phyloP scores from a whole-genome alignment of 371 early-diverging fungal genomes.

The Actinomortierella wolfii region DNA sequence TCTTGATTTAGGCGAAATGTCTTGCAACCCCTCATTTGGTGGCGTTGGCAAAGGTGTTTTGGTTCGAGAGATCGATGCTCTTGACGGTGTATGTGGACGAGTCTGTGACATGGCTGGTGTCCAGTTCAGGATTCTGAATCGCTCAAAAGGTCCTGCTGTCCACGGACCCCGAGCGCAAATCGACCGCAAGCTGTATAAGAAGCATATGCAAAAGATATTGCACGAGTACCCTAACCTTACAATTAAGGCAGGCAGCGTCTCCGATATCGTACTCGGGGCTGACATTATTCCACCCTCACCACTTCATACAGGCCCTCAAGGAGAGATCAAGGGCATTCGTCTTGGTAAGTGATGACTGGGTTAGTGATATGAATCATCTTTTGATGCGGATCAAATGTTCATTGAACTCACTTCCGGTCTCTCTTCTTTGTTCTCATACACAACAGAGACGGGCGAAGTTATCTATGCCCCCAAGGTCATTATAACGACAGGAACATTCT shows the following conservation, averaged over 20 bases:
- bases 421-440: neutral
- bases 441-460: constrained; percentile 64
- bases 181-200: constrained; percentile 80
- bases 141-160: constrained; percentile 88
- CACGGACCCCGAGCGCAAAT: constrained; percentile 90
- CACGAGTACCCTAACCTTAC: constrained; percentile 72
- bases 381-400: neutral
- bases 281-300: constrained; percentile 35
- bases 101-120: constrained; percentile 84
- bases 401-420: neutral
- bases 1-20: constrained; percentile 75
- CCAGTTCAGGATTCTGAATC: constrained; percentile 85
- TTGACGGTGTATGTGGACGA: constrained; percentile 83
- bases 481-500: constrained; percentile 87
- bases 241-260: constrained; percentile 72
- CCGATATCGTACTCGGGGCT: constrained; percentile 68
- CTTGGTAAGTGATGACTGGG: constrained; percentile 27
- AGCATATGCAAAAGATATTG: constrained; percentile 70
- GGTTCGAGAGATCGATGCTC: constrained; percentile 83
- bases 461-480: constrained; percentile 76
- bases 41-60: constrained; percentile 87
- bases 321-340: constrained; percentile 48
- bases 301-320: constrained; percentile 28
- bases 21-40: constrained; percentile 89
- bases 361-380: neutral